Evolutionary conservation across 2,329 filamentous ascomycete species (phyloP).

Genomic region (Zasmidium angulare): DNA sequence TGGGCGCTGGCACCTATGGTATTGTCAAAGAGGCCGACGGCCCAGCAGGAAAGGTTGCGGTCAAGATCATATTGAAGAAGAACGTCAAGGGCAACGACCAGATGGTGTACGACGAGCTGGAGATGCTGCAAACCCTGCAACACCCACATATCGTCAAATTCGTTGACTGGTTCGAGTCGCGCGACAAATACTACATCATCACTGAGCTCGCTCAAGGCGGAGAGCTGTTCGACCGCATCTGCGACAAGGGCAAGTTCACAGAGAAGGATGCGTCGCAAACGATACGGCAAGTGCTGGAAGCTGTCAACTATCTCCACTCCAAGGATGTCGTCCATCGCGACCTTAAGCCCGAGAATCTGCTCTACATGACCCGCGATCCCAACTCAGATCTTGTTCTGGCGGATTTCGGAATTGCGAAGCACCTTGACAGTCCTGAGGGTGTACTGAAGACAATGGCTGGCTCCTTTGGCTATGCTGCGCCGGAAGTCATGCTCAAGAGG

Average conservation of each 20-base stretch:
- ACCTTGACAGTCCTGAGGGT: constrained; percentile 85
- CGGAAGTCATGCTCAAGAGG: constrained; percentile 96
- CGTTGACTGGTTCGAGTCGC: constrained; percentile 98
- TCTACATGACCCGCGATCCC: constrained; percentile 78
- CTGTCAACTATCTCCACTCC: constrained; percentile 90
- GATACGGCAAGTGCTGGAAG: constrained; percentile 88
- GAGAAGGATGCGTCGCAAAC: constrained; percentile 97
- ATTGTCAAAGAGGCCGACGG: constrained; percentile 94
- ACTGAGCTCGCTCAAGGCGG: constrained; percentile 94
- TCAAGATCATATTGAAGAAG: constrained; percentile 99
- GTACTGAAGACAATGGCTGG: constrained; percentile 98
- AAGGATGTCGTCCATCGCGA: constrained; percentile 97
- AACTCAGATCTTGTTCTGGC: constrained; percentile 88
- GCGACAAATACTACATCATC: constrained; percentile 99
- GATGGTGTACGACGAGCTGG: constrained; percentile 97
- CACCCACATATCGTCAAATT: constrained; percentile 97
- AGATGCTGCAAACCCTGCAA: constrained; percentile 85
- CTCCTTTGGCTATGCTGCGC: constrained; percentile 95
- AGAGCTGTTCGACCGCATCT: constrained; percentile 96
- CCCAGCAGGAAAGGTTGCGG: constrained; percentile 79
- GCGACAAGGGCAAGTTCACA: constrained; percentile 95
- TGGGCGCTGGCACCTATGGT: constrained; percentile 96
- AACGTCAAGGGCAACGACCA: constrained; percentile 97
- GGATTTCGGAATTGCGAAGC: constrained; percentile 98
- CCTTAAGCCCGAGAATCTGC: constrained; percentile 94